Evolutionary conservation across 2,329 filamentous ascomycete species (phyloP), one percentile per base, ranked within the genome.

Genomic region (Cladorrhinum sp.): DNA sequence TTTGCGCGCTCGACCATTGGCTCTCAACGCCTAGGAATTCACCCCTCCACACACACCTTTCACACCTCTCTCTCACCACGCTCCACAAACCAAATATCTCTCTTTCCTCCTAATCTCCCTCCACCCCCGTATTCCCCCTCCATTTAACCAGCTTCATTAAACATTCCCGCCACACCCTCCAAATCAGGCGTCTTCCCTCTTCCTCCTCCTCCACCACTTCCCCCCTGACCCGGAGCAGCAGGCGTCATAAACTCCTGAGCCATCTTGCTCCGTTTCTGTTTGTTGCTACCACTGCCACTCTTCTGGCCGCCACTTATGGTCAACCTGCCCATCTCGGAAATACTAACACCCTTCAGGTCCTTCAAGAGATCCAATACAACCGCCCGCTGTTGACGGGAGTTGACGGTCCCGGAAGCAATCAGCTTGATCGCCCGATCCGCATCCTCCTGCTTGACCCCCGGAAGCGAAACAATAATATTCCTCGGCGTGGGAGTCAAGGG

Each of bases 321-420:
- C 6, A 99, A 86, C 74, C 91, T 95, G 24, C 95, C 95, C 79
- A 95, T 90, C 75, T 99, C 95, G 7, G 93, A 91, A 59, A 99
- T 91, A 68, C 92, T 94, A 5, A 98, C 88, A 0, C 95, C 95
- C 67, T 96, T 87, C 6, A 99, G 82, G 49, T 92, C 88, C 67
- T 92, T 90, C 21, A 99, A 79, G 16, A 99, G 77, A 64, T 96
- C 91, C 8, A 99, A 78, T 16, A 99, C 86, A 23, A 96, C 77
- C 1, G 87, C 89, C 20, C 94, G 82, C 75, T 96, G 92, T 68
- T 90, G 86, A 2, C 93, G 83, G n/a, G 87, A 84, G 57, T 86
- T 84, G 16, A 83, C 79, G 1, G 77, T 77, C 2, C 84, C 82
- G 30, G 82, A 82, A 33, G 82, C 77, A 53, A 91, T 80, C 56